Evolutionary conservation across 768 basidiomycete species (phyloP).

Genomic region (Lentinula raphanica): DNA sequence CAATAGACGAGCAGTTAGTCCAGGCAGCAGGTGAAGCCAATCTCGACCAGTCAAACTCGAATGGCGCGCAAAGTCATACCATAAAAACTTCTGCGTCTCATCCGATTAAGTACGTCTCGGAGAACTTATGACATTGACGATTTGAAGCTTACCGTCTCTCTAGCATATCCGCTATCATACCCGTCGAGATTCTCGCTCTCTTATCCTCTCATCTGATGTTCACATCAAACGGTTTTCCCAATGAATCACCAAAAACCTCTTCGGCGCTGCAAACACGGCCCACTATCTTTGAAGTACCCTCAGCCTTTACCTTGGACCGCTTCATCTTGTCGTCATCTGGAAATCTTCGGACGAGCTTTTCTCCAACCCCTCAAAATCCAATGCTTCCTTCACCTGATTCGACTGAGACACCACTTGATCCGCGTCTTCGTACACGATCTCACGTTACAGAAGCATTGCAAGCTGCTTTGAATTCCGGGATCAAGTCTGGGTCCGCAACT

Average conservation of each 20-base stretch:
- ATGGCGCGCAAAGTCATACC: conserved; percentile 8
- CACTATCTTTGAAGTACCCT: conserved; percentile 41
- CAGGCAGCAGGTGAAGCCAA: not conserved
- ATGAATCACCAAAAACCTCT: not conserved
- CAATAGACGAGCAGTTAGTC: conserved; percentile 41
- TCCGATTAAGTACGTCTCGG: conserved; percentile 69
- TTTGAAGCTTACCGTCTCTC: not conserved
- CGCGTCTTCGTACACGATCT: conserved; percentile 19
- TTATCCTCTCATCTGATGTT: conserved; percentile 43
- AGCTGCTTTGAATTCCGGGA: conserved; percentile 29
- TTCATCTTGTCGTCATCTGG: conserved; percentile 18
- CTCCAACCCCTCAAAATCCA: conserved; percentile 15
- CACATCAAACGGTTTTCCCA: conserved; percentile 10
- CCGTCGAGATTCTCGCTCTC: conserved; percentile 49
- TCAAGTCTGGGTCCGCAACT: conserved; percentile 19
- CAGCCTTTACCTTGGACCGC: conserved; percentile 39
- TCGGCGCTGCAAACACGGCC: conserved; percentile 20
- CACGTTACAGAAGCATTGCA: conserved; percentile 28
- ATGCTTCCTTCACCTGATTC: conserved; percentile 15
- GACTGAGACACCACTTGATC: conserved; percentile 10
- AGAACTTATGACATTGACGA: not conserved
- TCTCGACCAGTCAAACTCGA: not conserved
- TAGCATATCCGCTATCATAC: conserved; percentile 64
- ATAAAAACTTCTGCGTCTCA: conserved; percentile 76
- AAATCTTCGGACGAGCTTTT: not conserved